Base-by-base conservation (phyloP, 176 grass and related monocot genomes). In the Rhynchospora breviuscula region DNA sequence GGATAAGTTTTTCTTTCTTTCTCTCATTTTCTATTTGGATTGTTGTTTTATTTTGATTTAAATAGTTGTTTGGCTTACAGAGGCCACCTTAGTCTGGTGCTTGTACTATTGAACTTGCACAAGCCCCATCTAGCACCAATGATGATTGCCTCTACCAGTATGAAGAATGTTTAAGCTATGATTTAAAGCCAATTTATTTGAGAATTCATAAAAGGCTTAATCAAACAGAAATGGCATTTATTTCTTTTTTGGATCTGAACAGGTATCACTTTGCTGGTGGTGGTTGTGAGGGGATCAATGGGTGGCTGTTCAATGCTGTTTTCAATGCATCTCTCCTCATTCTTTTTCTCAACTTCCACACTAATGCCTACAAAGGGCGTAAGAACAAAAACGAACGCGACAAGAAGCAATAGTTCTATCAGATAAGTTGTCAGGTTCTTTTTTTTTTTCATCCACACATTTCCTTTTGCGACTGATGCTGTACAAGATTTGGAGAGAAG, bases 291-390 rank as follows among this genome's bases (percentile, higher is more conserved):
- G 95, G 92, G 79, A 89, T 98, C 86, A 82, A 73, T 0, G 92
- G 95, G 0, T 98, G 95, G 92, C 69, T 90, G 56, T 95, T 98
- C 89, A 95, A 95, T 75, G 95, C 91, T n/a, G 86, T 86, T 56
- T 98, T 95, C 89, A 95, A 98, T 43, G 92, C 88, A 1, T 98
- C 93, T 40, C 88, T 98, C 5, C 89, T 95, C 51, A 82, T 84
- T 58, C 91, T 98, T 77, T 98, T 98, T 88, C 82, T 95, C 83
- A 79, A 95, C 44, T 98, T 95, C 86, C 96, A 93, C 64, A 82
- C 80, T 40, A 87, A 84, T 7, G 88, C 93, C 44, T 98, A 95
- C 56, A 73, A 81, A 60, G 85, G 86, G 53, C 83, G 84, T 60
- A 91, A 87, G 82, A 76, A 79, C 15, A 90, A 87, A 44, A 87